These are phyloP conservation scores for Blumeria hordei DNA, from an alignment of 2,329 filamentous ascomycete genomes.

Conservation along the genomic window DNA sequence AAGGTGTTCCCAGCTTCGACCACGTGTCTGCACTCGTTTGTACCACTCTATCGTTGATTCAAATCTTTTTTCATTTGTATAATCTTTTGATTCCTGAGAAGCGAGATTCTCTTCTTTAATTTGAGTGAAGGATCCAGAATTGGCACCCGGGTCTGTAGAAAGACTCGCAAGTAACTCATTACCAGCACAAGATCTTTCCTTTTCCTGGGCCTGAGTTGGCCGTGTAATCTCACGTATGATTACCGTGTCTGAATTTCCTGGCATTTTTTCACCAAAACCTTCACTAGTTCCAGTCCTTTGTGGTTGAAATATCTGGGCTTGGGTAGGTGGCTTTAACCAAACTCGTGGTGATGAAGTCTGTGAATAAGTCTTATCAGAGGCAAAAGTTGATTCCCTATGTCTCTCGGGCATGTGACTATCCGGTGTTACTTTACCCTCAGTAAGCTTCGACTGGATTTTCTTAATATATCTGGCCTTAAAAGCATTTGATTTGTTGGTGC, in stretches of 20 bases:
- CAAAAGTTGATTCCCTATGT: not conserved
- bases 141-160: too few species aligned
- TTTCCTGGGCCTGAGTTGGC: not conserved
- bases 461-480: not conserved
- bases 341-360: too few species aligned
- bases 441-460: not conserved
- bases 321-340: not conserved
- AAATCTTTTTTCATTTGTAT: slow-evolving; percentile 3
- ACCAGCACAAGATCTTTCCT: not conserved
- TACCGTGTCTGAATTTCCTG: not conserved
- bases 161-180: not conserved
- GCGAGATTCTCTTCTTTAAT: not conserved
- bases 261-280: too few species aligned
- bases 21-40: slow-evolving; percentile 1
- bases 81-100: not conserved
- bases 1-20: slow-evolving; percentile 5
- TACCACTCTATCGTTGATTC: slow-evolving; percentile 5
- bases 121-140: not conserved
- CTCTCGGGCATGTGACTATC: not conserved
- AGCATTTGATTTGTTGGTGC: slow-evolving; percentile 11
- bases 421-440: not conserved
- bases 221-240: not conserved
- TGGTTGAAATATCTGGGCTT: not conserved
- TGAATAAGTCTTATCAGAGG: not conserved
- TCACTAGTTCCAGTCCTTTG: not conserved